These are phyloP conservation scores for Drechslerella stenobrocha DNA, from an alignment of 2,329 filamentous ascomycete genomes.

Conservation along the genomic window DNA sequence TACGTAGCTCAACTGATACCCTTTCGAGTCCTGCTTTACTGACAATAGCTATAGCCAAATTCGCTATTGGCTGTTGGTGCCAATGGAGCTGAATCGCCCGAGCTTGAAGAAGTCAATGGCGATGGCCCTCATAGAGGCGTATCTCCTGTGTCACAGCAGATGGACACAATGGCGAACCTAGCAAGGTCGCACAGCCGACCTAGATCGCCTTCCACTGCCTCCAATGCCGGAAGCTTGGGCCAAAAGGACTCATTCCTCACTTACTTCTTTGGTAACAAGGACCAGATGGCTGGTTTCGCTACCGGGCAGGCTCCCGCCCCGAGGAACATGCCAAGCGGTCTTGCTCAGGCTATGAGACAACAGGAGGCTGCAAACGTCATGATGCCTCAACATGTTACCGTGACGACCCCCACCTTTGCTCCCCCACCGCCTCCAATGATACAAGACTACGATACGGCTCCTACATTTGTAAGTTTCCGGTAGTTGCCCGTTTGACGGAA, in stretches of 20 bases:
- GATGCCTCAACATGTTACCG: constrained; percentile 40
- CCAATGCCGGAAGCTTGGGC: constrained; percentile 44
- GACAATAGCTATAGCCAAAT: constrained; percentile 46
- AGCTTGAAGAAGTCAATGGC: constrained; percentile 64
- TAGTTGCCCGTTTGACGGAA: background rate
- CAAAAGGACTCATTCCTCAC: constrained; percentile 87
- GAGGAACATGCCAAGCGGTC: constrained; percentile 63
- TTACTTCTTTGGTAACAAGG: constrained; percentile 93
- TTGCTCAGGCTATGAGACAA: constrained; percentile 81
- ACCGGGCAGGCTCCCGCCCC: constrained; percentile 57
- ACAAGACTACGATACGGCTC: constrained; percentile 28
- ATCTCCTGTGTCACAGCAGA: constrained; percentile 44
- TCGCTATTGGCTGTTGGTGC: constrained; percentile 56
- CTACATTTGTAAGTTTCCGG: constrained; percentile 38
- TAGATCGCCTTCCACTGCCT: constrained; percentile 59
- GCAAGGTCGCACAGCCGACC: constrained; percentile 59
- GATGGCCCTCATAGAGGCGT: constrained; percentile 51
- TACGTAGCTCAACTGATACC: constrained; percentile 2
- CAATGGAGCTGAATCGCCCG: constrained; percentile 72
- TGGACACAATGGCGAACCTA: constrained; percentile 56
- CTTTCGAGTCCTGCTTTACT: background rate
- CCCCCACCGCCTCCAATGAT: constrained; percentile 29
- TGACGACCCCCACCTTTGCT: constrained; percentile 12
- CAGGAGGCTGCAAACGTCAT: constrained; percentile 59
- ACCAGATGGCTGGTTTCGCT: constrained; percentile 65